Percentiles rank a stretch among this genome's conserved stretches.
These are phyloP conservation scores for Aspergillus intermedius DNA, from an alignment of 2,329 filamentous ascomycete genomes.

Conservation along the genomic window DNA sequence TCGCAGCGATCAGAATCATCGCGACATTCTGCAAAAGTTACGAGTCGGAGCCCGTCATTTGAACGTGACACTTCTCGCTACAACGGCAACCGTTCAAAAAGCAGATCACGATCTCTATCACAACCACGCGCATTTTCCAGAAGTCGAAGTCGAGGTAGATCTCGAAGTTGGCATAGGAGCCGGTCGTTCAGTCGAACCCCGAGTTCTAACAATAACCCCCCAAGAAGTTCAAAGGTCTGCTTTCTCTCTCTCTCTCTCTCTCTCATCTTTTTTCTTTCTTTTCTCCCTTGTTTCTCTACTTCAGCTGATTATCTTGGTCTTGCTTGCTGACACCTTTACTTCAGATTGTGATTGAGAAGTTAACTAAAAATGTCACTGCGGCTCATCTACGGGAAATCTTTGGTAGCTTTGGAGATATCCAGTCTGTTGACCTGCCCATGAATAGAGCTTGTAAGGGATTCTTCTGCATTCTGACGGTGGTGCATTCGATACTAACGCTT, in stretches of 20 bases:
- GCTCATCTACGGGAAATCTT: slow-evolving; percentile 89
- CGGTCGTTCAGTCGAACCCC: slow-evolving; percentile 23
- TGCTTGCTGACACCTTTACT: neutral
- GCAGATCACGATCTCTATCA: slow-evolving; percentile 22
- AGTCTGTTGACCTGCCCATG: slow-evolving; percentile 82
- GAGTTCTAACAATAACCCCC: slow-evolving; percentile 16
- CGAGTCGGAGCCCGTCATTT: slow-evolving; percentile 21
- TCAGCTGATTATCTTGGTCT: neutral
- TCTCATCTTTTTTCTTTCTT: neutral
- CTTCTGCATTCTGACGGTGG: neutral
- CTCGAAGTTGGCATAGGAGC: slow-evolving; percentile 32
- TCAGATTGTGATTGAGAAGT: slow-evolving; percentile 89
- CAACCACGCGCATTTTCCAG: slow-evolving; percentile 24
- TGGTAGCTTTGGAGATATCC: slow-evolving; percentile 75
- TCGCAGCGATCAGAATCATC: slow-evolving; percentile 21
- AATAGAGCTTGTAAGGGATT: slow-evolving; percentile 66
- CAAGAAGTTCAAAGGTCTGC: slow-evolving; percentile 33
- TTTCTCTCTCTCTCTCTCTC: neutral
- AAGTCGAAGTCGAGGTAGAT: slow-evolving; percentile 37
- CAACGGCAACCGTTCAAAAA: slow-evolving; percentile 22
- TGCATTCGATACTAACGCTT: slow-evolving; percentile 5
- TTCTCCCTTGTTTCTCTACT: neutral
- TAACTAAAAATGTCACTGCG: slow-evolving; percentile 92
- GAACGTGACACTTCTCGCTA: slow-evolving; percentile 16
- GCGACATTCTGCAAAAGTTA: slow-evolving; percentile 27